These are phyloP conservation scores for Oleoguttula mirabilis DNA, from an alignment of 495 filamentous ascomycete genomes.

Conservation along the genomic window DNA sequence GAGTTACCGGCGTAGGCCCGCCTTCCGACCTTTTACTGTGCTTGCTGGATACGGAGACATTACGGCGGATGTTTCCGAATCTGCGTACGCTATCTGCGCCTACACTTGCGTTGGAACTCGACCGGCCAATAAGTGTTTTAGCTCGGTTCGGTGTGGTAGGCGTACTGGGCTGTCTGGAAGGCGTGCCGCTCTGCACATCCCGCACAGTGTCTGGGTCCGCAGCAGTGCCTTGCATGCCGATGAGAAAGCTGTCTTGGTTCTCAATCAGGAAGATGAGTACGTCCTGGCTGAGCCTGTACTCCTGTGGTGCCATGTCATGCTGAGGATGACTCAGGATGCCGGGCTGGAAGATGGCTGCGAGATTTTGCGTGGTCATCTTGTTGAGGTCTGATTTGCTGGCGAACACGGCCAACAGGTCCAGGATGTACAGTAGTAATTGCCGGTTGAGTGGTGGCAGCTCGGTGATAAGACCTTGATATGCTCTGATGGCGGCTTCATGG, in stretches of 20 bases:
- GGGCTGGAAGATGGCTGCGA: slow-evolving; percentile 97
- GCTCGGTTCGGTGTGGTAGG: slow-evolving; percentile 44
- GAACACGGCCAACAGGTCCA: slow-evolving; percentile 96
- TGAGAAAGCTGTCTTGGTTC: slow-evolving; percentile 62
- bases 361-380: slow-evolving; percentile 86
- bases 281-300: slow-evolving; percentile 91
- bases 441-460: slow-evolving; percentile 88
- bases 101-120: slow-evolving; percentile 75
- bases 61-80: slow-evolving; percentile 64
- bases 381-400: slow-evolving; percentile 95
- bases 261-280: slow-evolving; percentile 97
- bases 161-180: slow-evolving; percentile 35
- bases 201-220: slow-evolving; percentile 79
- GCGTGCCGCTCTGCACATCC: slow-evolving; percentile 63
- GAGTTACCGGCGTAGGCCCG: slow-evolving; percentile 58
- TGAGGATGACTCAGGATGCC: slow-evolving; percentile 86
- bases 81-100: slow-evolving; percentile 76
- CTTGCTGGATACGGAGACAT: slow-evolving; percentile 65
- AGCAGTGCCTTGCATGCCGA: slow-evolving; percentile 87
- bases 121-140: slow-evolving; percentile 51
- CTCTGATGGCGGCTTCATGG: slow-evolving; percentile 58
- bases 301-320: slow-evolving; percentile 87
- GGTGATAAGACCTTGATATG: slow-evolving; percentile 82
- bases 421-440: slow-evolving; percentile 88
- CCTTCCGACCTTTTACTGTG: slow-evolving; percentile 55